A percentile compares a stretch with the other conserved stretches of the same genome.
These are phyloP conservation scores for Mycosphaerella sp. DNA, from an alignment of 2,329 filamentous ascomycete genomes.

Conservation along the genomic window DNA sequence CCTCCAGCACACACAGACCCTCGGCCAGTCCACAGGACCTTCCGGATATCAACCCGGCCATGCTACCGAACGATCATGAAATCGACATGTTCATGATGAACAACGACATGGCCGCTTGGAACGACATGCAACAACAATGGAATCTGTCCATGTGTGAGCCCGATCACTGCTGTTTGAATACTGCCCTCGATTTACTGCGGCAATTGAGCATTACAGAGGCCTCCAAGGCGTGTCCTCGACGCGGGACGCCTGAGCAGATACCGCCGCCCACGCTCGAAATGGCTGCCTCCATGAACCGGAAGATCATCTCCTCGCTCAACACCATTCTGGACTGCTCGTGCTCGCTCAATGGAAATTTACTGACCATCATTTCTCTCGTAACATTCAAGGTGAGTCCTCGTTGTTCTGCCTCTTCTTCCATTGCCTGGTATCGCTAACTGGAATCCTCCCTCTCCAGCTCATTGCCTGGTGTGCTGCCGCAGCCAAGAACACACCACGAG, in stretches of 20 bases:
- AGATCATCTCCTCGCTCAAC: slow-evolving; percentile 1
- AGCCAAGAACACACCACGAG: slow-evolving; percentile 5
- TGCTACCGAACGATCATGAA: slow-evolving; percentile 1
- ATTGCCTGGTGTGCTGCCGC: slow-evolving; percentile 7
- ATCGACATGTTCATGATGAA: slow-evolving; percentile 4
- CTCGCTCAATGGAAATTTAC: slow-evolving; percentile 4
- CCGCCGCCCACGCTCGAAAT: slow-evolving; percentile 6
- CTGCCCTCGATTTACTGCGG: slow-evolving; percentile 1
- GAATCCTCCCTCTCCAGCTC: background rate
- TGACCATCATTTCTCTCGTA: slow-evolving; percentile 6
- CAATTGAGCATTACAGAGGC: slow-evolving; percentile 3
- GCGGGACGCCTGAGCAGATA: slow-evolving; percentile 4
- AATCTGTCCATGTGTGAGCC: background rate
- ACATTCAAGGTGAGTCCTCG: slow-evolving; percentile 2
- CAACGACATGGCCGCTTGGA: slow-evolving; percentile 1
- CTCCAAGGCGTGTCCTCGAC: slow-evolving; percentile 1
- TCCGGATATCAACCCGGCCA: background rate
- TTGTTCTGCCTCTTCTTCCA: background rate
- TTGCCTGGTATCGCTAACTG: background rate
- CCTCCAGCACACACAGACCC: background rate
- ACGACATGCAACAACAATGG: background rate
- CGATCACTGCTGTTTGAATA: slow-evolving; percentile 3
- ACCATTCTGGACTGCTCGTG: slow-evolving; percentile 3
- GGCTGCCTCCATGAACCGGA: slow-evolving; percentile 3
- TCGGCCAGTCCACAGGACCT: background rate